Evolutionary conservation across 352 stramenopile genomes (phyloP).

Genomic region (Phytophthora multivora): DNA sequence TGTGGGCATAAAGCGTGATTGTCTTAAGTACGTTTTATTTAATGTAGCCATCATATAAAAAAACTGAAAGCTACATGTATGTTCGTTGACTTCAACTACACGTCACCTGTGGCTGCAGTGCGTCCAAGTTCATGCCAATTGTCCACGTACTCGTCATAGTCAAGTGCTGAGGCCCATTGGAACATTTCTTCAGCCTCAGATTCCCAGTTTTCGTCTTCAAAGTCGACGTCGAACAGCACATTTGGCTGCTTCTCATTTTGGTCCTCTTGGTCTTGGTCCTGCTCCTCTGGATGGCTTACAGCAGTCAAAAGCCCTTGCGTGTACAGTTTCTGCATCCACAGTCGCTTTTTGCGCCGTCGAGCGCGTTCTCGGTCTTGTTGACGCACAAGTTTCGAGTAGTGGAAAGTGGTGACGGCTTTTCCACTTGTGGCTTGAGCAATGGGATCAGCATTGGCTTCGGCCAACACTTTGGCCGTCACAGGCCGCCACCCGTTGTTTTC

Average conservation of each 20-base stretch:
- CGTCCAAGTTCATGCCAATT: slow-evolving; percentile 68
- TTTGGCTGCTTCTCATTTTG: slow-evolving; percentile 6
- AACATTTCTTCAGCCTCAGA: slow-evolving; percentile 74
- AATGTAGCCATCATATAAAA: slow-evolving; percentile 2
- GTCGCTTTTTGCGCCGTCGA: slow-evolving; percentile 66
- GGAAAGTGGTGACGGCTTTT: slow-evolving; percentile 26
- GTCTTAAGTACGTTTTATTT: not conserved
- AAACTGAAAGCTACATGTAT: slow-evolving; percentile 7
- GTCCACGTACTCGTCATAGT: slow-evolving; percentile 79
- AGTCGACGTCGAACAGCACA: slow-evolving; percentile 66
- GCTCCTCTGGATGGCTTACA: slow-evolving; percentile 8
- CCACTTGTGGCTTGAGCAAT: slow-evolving; percentile 58
- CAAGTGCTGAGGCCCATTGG: slow-evolving; percentile 62
- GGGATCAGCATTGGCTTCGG: slow-evolving; percentile 63
- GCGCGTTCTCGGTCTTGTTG: slow-evolving; percentile 57
- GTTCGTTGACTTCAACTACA: not conserved
- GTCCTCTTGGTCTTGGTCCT: slow-evolving; percentile 14
- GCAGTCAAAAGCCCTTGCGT: slow-evolving; percentile 54
- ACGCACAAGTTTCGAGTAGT: slow-evolving; percentile 58
- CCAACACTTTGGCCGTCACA: slow-evolving; percentile 83
- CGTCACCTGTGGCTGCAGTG: slow-evolving; percentile 44
- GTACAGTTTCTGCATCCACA: slow-evolving; percentile 87
- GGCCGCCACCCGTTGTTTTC: slow-evolving; percentile 93
- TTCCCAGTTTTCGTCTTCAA: slow-evolving; percentile 73
- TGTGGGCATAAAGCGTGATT: not conserved